Evolutionary conservation across 1,284 basidiomycete genomes (phyloP).

Genomic region (Ustilago bromivora): DNA sequence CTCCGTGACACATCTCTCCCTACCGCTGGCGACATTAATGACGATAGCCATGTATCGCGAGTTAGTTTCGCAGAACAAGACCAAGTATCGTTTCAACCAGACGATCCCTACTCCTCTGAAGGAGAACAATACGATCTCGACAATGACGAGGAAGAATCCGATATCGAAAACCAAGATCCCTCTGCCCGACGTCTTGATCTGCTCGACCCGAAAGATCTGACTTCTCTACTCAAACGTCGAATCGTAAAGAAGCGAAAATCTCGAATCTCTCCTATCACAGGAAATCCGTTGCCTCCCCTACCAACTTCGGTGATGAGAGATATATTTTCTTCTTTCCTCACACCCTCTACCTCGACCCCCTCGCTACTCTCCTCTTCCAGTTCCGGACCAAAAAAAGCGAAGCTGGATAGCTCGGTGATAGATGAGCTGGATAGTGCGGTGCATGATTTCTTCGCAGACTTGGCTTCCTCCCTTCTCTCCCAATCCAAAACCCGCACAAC

Average conservation of each 20-base stretch:
- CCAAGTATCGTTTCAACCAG: conserved; percentile 34
- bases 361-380: conserved; percentile 14
- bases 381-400: conserved; percentile 17
- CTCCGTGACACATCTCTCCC: conserved; percentile 10
- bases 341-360: conserved; percentile 14
- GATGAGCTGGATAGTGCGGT: conserved; percentile 41
- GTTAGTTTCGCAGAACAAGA: conserved; percentile 36
- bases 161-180: conserved; percentile 22
- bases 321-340: conserved; percentile 44
- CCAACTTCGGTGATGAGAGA: conserved; percentile 44
- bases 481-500: conserved; percentile 24
- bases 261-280: conserved; percentile 34
- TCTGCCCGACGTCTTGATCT: conserved; percentile 26
- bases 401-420: conserved; percentile 34
- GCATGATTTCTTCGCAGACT: conserved; percentile 47
- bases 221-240: conserved; percentile 41
- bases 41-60: conserved; percentile 30
- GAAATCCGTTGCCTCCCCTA: conserved; percentile 29
- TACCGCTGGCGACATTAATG: conserved; percentile 6
- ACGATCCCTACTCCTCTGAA: conserved; percentile 41
- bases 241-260: conserved; percentile 52
- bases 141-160: conserved; percentile 22
- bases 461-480: conserved; percentile 21
- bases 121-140: conserved; percentile 35
- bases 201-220: conserved; percentile 43